These are phyloP conservation scores for Zangia roseola DNA, from an alignment of 768 basidiomycete genomes.

Conservation along the genomic window DNA sequence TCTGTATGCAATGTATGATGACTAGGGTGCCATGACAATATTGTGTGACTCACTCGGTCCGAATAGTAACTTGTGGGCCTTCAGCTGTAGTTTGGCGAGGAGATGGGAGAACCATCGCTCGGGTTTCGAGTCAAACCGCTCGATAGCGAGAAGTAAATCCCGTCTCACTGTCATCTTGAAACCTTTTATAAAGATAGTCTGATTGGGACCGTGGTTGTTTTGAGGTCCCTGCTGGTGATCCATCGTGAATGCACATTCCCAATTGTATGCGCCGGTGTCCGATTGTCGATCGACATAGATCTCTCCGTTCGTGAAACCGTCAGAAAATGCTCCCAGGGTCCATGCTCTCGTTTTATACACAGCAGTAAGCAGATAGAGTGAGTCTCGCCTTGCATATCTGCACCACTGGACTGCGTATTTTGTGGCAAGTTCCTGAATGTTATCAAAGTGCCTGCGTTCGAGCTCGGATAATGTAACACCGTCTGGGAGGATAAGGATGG, in stretches of 20 bases:
- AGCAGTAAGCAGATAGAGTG: conserved; percentile 30
- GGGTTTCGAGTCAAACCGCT: no score
- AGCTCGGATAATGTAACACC: conserved; percentile 22
- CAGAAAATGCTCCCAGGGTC: conserved; percentile 19
- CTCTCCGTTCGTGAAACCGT: no score
- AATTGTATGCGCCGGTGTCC: no score
- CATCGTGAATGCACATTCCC: neutral
- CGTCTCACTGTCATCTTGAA: conserved; percentile 12
- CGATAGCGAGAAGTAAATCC: no score
- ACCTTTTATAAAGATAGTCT: conserved; percentile 17
- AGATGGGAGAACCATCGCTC: no score
- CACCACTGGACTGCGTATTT: conserved; percentile 25
- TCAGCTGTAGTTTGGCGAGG: no score
- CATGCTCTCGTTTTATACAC: conserved; percentile 26
- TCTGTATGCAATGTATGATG: neutral
- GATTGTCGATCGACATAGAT: no score
- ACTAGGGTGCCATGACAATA: no score
- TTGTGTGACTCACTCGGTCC: no score
- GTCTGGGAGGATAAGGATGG: conserved; percentile 29
- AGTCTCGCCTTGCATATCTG: conserved; percentile 12
- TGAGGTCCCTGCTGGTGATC: no score
- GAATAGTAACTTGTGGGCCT: no score
- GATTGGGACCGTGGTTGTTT: conserved; percentile 1
- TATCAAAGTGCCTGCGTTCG: conserved; percentile 5
- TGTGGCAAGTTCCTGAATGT: conserved; percentile 9